A percentile compares a stretch with the other conserved stretches of the same genome.
Evolutionary conservation across 805 yeast genomes (phyloP).

Genomic region (Barnettozyma sucrosica): DNA sequence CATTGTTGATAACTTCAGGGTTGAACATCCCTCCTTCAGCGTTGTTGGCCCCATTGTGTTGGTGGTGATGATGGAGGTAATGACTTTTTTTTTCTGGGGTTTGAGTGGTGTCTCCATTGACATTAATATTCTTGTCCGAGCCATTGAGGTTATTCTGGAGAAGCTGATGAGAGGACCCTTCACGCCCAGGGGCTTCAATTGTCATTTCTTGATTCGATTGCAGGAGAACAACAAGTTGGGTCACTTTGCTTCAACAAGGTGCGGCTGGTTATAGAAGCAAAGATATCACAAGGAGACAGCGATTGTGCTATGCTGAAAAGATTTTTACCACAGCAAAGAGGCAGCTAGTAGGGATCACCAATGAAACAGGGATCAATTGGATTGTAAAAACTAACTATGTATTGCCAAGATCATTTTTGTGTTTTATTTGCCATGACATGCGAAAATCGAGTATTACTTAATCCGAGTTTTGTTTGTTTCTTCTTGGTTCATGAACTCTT

Average conservation of each 20-base stretch:
- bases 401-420: neutral
- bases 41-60: neutral
- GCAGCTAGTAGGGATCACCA: too few species aligned
- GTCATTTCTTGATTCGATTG: neutral
- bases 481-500: too few species aligned
- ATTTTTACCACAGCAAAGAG: too few species aligned
- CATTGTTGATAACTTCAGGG: conserved; percentile 11
- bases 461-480: neutral
- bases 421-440: neutral
- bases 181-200: neutral
- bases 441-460: neutral
- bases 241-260: neutral
- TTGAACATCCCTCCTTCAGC: conserved; percentile 15
- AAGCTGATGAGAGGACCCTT: neutral
- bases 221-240: neutral
- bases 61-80: neutral
- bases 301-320: neutral
- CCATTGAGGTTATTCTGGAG: neutral
- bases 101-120: neutral
- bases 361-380: too few species aligned
- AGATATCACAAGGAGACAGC: neutral
- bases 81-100: neutral
- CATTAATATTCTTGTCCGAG: neutral
- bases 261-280: neutral
- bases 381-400: neutral